Evolutionary conservation across 1,284 basidiomycete species (phyloP).

Genomic region (Sanghuangporus sanghuang): DNA sequence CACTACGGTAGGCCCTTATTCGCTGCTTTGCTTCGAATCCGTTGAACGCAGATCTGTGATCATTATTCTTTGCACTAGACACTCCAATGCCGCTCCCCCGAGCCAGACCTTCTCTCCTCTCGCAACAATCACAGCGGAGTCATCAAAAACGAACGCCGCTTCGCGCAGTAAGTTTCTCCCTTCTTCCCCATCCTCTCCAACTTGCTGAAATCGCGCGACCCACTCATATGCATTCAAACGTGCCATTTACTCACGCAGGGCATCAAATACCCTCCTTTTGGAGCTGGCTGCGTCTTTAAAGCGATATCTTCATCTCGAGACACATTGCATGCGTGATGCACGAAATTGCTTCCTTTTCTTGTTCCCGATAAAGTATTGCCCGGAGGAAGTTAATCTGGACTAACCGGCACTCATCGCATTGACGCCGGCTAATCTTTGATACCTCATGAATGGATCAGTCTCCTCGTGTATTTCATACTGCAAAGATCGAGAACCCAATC

Average conservation of each 20-base stretch:
- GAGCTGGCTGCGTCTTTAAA: conserved; percentile 9
- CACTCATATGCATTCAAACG: neutral
- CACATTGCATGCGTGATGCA: neutral
- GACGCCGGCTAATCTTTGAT: neutral
- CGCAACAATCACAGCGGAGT: conserved; percentile 12
- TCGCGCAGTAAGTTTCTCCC: conserved; percentile 12
- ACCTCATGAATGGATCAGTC: neutral
- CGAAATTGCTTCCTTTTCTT: neutral
- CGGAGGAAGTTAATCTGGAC: neutral
- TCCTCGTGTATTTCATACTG: neutral
- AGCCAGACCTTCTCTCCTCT: conserved; percentile 14
- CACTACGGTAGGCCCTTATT: neutral
- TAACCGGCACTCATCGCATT: neutral
- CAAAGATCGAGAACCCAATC: neutral
- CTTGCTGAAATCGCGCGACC: neutral
- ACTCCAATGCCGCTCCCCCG: conserved; percentile 5
- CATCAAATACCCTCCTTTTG: conserved; percentile 8
- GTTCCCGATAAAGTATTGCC: neutral
- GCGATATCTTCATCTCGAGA: neutral
- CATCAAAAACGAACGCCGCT: conserved; percentile 7
- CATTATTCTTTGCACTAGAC: neutral
- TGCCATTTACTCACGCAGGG: conserved; percentile 3
- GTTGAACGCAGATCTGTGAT: neutral
- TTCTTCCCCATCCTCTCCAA: neutral
- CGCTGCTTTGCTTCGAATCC: neutral